phyloP scores from a whole-genome alignment of 2,329 filamentous ascomycete genomes.

The Colletotrichum caudatum region DNA sequence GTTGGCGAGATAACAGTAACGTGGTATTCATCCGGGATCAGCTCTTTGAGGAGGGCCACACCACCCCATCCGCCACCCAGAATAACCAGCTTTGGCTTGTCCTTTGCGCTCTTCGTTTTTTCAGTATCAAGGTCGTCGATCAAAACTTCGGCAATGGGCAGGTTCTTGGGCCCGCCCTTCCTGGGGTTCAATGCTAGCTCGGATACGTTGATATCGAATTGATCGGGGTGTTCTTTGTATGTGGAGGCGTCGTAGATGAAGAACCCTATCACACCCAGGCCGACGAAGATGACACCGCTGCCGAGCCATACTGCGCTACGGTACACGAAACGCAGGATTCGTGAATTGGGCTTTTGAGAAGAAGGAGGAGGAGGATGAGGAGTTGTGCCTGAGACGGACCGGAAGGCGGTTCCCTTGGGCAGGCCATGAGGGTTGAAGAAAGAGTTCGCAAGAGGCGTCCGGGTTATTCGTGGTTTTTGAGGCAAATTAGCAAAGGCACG shows the following conservation, averaged over 20 bases:
- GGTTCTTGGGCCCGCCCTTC: conserved; percentile 90
- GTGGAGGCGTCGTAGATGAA: conserved; percentile 95
- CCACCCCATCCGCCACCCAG: conserved; percentile 96
- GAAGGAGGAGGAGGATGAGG: conserved; percentile 48
- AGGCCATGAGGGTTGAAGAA: conserved; percentile 37
- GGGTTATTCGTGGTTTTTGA: conserved; percentile 30
- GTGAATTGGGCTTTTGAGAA: conserved; percentile 59
- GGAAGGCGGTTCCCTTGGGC: conserved; percentile 45
- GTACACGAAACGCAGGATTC: conserved; percentile 70
- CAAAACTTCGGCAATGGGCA: conserved; percentile 88
- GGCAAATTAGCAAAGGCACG: conserved; percentile 35
- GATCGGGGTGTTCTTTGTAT: conserved; percentile 78
- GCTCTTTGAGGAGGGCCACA: conserved; percentile 88
- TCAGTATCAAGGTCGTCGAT: conserved; percentile 89
- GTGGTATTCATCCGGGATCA: conserved; percentile 93
- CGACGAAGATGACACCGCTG: conserved; percentile 78
- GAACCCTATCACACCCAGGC: conserved; percentile 80
- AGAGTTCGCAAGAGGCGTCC: conserved; percentile 32
- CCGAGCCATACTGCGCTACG: conserved; percentile 79
- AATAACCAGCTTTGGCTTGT: conserved; percentile 93
- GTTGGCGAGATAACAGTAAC: conserved; percentile 94
- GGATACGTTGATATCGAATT: conserved; percentile 84
- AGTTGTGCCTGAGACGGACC: conserved; percentile 61
- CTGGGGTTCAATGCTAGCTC: conserved; percentile 84
- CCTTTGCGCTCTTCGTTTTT: conserved; percentile 76